These are phyloP conservation scores for Rhizopogon roseolus DNA, from an alignment of 768 basidiomycete genomes.

Conservation along the genomic window DNA sequence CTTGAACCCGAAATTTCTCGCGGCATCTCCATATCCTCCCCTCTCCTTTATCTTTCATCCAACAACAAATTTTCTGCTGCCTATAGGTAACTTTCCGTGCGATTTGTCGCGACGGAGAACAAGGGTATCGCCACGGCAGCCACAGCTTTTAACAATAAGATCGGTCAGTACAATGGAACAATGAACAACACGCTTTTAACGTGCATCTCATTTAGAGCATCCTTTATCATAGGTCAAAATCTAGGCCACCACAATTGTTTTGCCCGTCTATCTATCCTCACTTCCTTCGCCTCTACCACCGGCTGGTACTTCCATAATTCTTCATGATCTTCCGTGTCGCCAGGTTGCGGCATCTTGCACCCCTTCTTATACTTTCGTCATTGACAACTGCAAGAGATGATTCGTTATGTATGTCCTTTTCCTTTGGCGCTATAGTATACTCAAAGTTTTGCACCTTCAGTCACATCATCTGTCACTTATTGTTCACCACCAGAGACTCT, in stretches of 20 bases:
- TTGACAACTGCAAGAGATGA: constrained; percentile 47
- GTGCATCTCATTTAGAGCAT: constrained; percentile 16
- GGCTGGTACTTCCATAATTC: constrained; percentile 19
- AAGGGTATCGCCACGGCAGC: constrained; percentile 10
- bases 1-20: too few relatives aligned
- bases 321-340: constrained; percentile 67
- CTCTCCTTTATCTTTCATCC: too few relatives aligned
- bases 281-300: constrained; percentile 6
- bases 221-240: constrained; percentile 18
- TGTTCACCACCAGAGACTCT: constrained; percentile 77
- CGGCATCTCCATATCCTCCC: too few relatives aligned
- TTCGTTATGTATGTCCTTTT: constrained; percentile 50
- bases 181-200: constrained; percentile 21
- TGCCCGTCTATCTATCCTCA: constrained; percentile 20
- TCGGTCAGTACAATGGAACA: constrained; percentile 27
- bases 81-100: too few relatives aligned
- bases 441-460: constrained; percentile 30
- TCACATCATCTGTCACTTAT: constrained; percentile 86
- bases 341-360: constrained; percentile 61
- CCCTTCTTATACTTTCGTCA: constrained; percentile 34
- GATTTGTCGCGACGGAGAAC: constrained; percentile 8
- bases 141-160: constrained; percentile 27
- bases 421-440: constrained; percentile 4
- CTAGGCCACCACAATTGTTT: constrained; percentile 16
- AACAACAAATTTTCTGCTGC: too few relatives aligned